These are phyloP conservation scores for Mortierella sp. DNA, from an alignment of 371 early-diverging fungal genomes.

Conservation along the genomic window DNA sequence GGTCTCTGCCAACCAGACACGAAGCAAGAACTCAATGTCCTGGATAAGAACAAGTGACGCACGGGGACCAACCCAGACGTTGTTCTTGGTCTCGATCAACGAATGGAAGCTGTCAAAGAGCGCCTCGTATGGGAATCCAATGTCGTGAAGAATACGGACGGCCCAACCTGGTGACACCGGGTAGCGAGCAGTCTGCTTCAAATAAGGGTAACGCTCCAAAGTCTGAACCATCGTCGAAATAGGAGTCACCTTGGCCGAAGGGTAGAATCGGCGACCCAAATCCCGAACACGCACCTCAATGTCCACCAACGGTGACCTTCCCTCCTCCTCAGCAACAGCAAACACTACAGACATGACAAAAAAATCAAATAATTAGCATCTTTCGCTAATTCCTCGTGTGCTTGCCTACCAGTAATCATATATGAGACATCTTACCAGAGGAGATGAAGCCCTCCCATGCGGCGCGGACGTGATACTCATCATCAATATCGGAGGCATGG, in stretches of 20 bases:
- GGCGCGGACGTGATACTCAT: constrained; percentile 62
- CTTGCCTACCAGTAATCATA: not conserved
- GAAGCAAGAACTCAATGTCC: constrained; percentile 53
- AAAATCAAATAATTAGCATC: not conserved
- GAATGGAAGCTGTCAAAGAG: constrained; percentile 56
- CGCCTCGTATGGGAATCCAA: constrained; percentile 56
- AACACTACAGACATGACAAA: constrained; percentile 16
- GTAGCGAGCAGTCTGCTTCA: constrained; percentile 38
- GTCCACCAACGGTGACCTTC: constrained; percentile 46
- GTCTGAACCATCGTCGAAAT: constrained; percentile 51
- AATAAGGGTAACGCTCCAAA: constrained; percentile 50
- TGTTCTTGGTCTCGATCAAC: constrained; percentile 52
- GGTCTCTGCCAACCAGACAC: constrained; percentile 51
- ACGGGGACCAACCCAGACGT: constrained; percentile 53
- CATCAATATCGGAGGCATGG: constrained; percentile 70
- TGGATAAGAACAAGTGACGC: constrained; percentile 51
- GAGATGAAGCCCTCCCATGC: constrained; percentile 69
- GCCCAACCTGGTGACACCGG: constrained; percentile 47
- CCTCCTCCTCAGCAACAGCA: constrained; percentile 41
- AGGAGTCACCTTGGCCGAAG: constrained; percentile 63
- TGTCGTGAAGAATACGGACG: constrained; percentile 47
- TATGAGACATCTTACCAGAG: constrained; percentile 43
- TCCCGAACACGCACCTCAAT: constrained; percentile 55
- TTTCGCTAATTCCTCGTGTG: too few species aligned
- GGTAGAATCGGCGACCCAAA: constrained; percentile 62